A percentile compares a stretch with the other conserved stretches of the same genome.
Evolutionary conservation across 768 basidiomycete species (phyloP).

Genomic region (Coprinellus aureogranulatus): DNA sequence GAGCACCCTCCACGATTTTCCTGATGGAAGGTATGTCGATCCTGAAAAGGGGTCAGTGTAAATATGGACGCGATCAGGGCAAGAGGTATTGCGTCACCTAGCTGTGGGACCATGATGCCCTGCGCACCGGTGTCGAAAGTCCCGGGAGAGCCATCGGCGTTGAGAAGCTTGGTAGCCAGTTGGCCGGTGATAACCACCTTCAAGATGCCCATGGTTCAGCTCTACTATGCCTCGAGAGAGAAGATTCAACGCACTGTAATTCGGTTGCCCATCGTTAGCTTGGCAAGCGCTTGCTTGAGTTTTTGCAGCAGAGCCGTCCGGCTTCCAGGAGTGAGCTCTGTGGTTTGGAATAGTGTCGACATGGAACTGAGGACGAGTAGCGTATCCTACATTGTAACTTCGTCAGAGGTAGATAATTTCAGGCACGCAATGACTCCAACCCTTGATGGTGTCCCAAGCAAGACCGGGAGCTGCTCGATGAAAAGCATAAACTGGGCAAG

Average conservation of each 20-base stretch:
- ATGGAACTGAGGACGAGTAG: slow-evolving; percentile 67
- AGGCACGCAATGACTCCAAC: slow-evolving; percentile 28
- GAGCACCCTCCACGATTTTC: slow-evolving; percentile 35
- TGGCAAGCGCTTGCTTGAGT: slow-evolving; percentile 52
- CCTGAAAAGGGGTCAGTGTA: slow-evolving; percentile 23
- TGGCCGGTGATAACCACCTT: slow-evolving; percentile 35
- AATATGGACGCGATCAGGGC: background rate
- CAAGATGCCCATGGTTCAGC: too few species aligned
- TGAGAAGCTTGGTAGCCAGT: slow-evolving; percentile 65
- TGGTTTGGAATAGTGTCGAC: slow-evolving; percentile 62
- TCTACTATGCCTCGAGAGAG: background rate
- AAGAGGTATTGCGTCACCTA: slow-evolving; percentile 41
- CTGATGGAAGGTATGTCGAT: slow-evolving; percentile 35
- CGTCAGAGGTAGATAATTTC: background rate
- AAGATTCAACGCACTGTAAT: slow-evolving; percentile 41
- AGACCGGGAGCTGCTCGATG: slow-evolving; percentile 48
- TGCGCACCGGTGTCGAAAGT: slow-evolving; percentile 62
- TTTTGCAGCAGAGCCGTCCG: slow-evolving; percentile 46
- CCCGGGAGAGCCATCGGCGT: slow-evolving; percentile 61
- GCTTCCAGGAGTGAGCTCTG: slow-evolving; percentile 35
- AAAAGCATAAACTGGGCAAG: slow-evolving; percentile 59
- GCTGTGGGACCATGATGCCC: slow-evolving; percentile 64
- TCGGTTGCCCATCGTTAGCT: slow-evolving; percentile 43
- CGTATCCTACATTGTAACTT: slow-evolving; percentile 38
- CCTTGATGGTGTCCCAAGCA: slow-evolving; percentile 44